Evolutionary conservation across 495 filamentous ascomycete species (phyloP).

Genomic region (Lentithecium fluviatile): DNA sequence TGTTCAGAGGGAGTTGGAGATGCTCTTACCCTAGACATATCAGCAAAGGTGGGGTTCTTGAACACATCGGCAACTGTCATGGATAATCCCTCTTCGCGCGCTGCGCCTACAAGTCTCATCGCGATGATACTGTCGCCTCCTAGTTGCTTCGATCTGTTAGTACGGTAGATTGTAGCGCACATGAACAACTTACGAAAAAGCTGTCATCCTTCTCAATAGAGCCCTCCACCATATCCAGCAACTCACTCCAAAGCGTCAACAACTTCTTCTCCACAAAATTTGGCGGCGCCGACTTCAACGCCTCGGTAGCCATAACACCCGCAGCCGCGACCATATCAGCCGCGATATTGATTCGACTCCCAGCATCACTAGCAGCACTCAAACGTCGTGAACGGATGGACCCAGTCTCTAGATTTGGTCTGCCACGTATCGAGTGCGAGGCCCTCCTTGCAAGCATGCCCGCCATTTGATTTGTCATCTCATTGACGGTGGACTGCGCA

Average conservation of each 20-base stretch:
- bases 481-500: slow-evolving; percentile 5
- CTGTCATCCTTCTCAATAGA: slow-evolving; percentile 25
- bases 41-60: slow-evolving; percentile 24
- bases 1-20: neutral
- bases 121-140: slow-evolving; percentile 33
- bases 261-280: slow-evolving; percentile 33
- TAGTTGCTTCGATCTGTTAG: slow-evolving; percentile 16
- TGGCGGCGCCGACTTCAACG: slow-evolving; percentile 25
- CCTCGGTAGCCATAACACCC: slow-evolving; percentile 28
- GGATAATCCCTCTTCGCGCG: slow-evolving; percentile 27
- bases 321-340: slow-evolving; percentile 31
- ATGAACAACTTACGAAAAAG: slow-evolving; percentile 19
- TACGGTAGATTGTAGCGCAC: neutral
- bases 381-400: slow-evolving; percentile 20
- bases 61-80: slow-evolving; percentile 35
- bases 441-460: slow-evolving; percentile 18
- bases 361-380: slow-evolving; percentile 23
- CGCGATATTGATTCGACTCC: slow-evolving; percentile 25
- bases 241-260: slow-evolving; percentile 27
- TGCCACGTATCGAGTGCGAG: slow-evolving; percentile 19
- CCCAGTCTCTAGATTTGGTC: slow-evolving; percentile 18
- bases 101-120: slow-evolving; percentile 29
- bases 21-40: slow-evolving; percentile 25
- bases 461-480: slow-evolving; percentile 25
- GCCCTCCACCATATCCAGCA: slow-evolving; percentile 32